Conservation (phyloP, 257 asterid genomes). For the Forsythia viridissima region DNA sequence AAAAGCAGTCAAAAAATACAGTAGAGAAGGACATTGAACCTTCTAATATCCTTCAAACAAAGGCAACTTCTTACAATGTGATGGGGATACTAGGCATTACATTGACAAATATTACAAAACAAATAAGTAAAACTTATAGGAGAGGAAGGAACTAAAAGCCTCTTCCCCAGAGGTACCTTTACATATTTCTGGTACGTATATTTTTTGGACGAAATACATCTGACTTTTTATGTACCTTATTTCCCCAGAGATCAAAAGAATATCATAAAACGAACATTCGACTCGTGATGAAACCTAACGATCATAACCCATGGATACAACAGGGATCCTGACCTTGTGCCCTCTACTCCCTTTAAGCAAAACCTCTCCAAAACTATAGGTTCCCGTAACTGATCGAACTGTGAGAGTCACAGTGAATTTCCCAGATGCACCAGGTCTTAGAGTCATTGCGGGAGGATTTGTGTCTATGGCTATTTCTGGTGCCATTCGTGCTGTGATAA, state of each 20-base stretch:
- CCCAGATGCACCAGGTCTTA: slow-evolving; percentile 67
- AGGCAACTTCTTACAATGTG: slow-evolving; percentile 26
- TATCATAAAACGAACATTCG: slow-evolving; percentile 23
- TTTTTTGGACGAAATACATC: slow-evolving; percentile 31
- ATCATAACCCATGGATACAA: slow-evolving; percentile 78
- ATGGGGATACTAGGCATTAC: slow-evolving; percentile 36
- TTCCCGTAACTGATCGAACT: slow-evolving; percentile 66
- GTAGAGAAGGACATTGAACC: slow-evolving; percentile 26
- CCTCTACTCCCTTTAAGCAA: slow-evolving; percentile 83
- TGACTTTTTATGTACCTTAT: slow-evolving; percentile 36
- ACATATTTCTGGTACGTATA: slow-evolving; percentile 31
- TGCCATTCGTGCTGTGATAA: slow-evolving; percentile 81
- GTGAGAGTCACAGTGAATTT: slow-evolving; percentile 71
- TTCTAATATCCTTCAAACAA: slow-evolving; percentile 31
- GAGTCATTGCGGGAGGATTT: slow-evolving; percentile 95
- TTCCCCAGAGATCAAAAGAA: slow-evolving; percentile 46
- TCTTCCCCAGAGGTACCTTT: slow-evolving; percentile 40
- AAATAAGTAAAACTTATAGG: slow-evolving; percentile 43
- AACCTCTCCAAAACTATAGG: slow-evolving; percentile 93
- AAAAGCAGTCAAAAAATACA: slow-evolving; percentile 24
- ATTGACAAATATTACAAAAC: slow-evolving; percentile 31
- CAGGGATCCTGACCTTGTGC: slow-evolving; percentile 90
- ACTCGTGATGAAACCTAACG: slow-evolving; percentile 28
- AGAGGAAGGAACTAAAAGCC: slow-evolving; percentile 34
- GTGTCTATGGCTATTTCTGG: slow-evolving; percentile 88